Base-by-base conservation (phyloP, 2,329 filamentous ascomycete genomes). In the Apiospora rasikravindrae region DNA sequence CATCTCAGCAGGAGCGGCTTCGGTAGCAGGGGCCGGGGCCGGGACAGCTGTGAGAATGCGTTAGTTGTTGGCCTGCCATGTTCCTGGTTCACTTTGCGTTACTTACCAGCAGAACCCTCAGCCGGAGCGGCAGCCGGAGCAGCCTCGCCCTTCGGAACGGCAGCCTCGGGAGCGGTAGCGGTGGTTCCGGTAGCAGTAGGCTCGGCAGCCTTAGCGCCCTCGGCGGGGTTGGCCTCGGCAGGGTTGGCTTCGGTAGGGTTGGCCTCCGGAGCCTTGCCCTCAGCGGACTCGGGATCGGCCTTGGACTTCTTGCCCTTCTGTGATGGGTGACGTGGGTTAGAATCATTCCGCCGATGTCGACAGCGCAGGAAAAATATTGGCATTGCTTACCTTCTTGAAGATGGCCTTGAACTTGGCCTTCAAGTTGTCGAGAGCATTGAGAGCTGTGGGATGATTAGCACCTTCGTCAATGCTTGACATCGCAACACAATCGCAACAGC, bases 321-420 rank as follows among this genome's bases (percentile, higher is more conserved):
- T 51, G 68, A 74, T 71, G 74, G 75, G 37, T 33, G 26, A 16
- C n/a, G 4, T 26, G 68, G 19, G 47, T 29, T 37, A 69, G 24
- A 24, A 33, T n/a, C 14, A 40, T 26, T 22, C 19, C n/a, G 33
- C 26, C 6, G 33, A 10, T 22, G 29, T 37, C 7, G 22, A 49
- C 16, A 16, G 33, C 16, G n/a, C 26, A 16, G 26, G 44, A 14
- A 37, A 22, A 3, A 22, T 1, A 14, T 5, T 6, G 67, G 7
- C 24, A n/a, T 24, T 47, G 49, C 26, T 51, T 57, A 69, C 68
- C 80, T 86, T 87, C 81, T 85, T 87, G 83, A 88, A 87, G 80
- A 83, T 81, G 74, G 82, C 81, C 84, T 86, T 87, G 78, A 90
- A 78, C 86, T 88, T 89, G 78, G 81, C 83, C 85, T 87, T 88